These are phyloP conservation scores for Jatropha multifida DNA, from an alignment of 441 rosid genomes.

Conservation along the genomic window DNA sequence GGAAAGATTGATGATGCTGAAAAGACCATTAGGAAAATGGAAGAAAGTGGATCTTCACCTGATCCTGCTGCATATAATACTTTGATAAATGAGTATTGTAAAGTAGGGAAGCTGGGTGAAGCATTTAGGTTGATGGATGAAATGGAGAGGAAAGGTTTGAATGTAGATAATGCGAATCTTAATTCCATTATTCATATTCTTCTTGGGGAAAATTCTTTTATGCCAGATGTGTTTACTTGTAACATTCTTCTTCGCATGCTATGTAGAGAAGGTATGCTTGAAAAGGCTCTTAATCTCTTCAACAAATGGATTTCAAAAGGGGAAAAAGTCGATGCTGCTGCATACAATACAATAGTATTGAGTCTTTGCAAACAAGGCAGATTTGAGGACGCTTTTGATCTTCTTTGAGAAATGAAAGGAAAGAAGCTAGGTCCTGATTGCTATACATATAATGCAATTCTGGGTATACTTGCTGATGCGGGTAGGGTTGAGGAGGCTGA, in stretches of 20 bases:
- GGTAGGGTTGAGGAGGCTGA: constrained; percentile 63
- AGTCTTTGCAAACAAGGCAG: constrained; percentile 63
- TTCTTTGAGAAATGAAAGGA: constrained; percentile 64
- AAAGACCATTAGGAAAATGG: constrained; percentile 48
- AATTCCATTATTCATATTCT: constrained; percentile 66
- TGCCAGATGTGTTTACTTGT: constrained; percentile 59
- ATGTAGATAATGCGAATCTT: constrained; percentile 66
- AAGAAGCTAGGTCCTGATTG: constrained; percentile 60
- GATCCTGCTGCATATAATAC: too few relatives aligned
- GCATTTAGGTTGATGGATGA: constrained; percentile 69
- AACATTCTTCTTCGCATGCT: constrained; percentile 81
- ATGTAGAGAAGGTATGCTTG: constrained; percentile 69
- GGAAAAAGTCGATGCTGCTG: constrained; percentile 53
- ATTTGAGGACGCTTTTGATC: constrained; percentile 70
- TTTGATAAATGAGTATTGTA: constrained; percentile 50
- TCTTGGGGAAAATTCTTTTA: constrained; percentile 62
- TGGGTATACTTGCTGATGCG: constrained; percentile 48
- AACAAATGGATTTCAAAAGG: constrained; percentile 57
- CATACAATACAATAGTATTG: constrained; percentile 80
- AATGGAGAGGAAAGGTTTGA: constrained; percentile 71
- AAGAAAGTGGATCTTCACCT: constrained; percentile 47
- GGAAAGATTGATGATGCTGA: constrained; percentile 62
- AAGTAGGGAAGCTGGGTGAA: constrained; percentile 54
- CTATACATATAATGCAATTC: constrained; percentile 60
- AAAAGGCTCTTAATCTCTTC: constrained; percentile 81